phyloP scores from a whole-genome alignment of 2,329 filamentous ascomycete genomes.

The Fusarium poae region DNA sequence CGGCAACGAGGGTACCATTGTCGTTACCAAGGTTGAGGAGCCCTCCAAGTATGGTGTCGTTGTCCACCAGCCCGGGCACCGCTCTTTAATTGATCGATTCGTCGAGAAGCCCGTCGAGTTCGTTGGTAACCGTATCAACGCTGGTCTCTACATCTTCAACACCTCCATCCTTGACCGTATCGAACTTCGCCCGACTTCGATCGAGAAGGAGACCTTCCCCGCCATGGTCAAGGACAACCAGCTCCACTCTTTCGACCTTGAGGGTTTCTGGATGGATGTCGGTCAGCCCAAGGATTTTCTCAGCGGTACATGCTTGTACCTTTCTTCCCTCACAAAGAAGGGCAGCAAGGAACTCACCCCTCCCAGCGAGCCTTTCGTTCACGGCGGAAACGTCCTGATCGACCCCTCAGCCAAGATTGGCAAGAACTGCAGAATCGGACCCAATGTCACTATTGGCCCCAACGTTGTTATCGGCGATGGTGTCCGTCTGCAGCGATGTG shows the following conservation, averaged over 20 bases:
- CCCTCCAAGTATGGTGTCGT: conserved; percentile 99
- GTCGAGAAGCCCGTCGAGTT: conserved; percentile 99
- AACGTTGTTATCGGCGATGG: conserved; percentile 93
- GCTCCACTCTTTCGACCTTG: conserved; percentile 94
- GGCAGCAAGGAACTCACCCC: conserved; percentile 85
- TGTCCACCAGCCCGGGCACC: conserved; percentile 93
- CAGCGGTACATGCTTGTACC: conserved; percentile 94
- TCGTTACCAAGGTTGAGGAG: conserved; percentile 99
- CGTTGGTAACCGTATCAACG: conserved; percentile 98
- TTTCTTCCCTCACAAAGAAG: conserved; percentile 91
- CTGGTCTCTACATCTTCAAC: conserved; percentile 98
- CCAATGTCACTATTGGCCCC: conserved; percentile 95
- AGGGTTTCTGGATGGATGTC: conserved; percentile 99
- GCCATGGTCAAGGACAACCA: conserved; percentile 89
- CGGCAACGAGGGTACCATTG: conserved; percentile 95
- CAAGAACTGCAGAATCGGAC: conserved; percentile 97
- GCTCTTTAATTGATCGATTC: conserved; percentile 95
- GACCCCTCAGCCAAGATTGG: conserved; percentile 95
- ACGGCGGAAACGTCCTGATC: conserved; percentile 95
- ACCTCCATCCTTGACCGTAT: conserved; percentile 91
- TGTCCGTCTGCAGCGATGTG: conserved; percentile 92
- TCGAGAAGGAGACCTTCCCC: conserved; percentile 99
- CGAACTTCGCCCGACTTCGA: conserved; percentile 94
- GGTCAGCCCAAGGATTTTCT: conserved; percentile 99
- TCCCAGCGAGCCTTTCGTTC: conserved; percentile 80